phyloP scores from a whole-genome alignment of 2,329 filamentous ascomycete genomes.

The Rhynchosporium graminicola region DNA sequence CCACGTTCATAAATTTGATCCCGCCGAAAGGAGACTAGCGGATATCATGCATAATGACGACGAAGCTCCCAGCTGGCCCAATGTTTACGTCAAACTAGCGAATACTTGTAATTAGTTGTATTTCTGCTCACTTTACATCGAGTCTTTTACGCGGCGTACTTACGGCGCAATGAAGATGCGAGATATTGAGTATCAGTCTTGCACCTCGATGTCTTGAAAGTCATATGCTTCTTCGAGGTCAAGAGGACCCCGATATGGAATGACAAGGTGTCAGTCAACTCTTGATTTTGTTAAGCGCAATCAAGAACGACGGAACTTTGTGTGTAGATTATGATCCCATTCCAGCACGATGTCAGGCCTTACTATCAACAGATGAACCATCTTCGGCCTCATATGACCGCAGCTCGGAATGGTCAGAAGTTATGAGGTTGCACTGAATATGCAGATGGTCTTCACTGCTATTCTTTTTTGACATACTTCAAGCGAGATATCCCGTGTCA shows the following conservation, averaged over 20 bases:
- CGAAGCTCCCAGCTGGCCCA: background rate
- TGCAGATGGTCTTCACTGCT: too few species aligned
- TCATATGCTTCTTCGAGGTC: background rate
- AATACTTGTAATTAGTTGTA: background rate
- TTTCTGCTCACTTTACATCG: background rate
- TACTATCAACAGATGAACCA: too few species aligned
- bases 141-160: background rate
- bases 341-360: too few species aligned
- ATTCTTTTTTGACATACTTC: too few species aligned
- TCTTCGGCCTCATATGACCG: too few species aligned
- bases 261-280: too few species aligned
- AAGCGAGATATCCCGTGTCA: too few species aligned
- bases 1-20: constrained; percentile 15
- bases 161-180: background rate
- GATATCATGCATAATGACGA: constrained; percentile 5
- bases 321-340: too few species aligned
- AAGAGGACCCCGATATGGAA: background rate
- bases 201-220: background rate
- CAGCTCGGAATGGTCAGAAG: too few species aligned
- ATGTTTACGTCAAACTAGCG: background rate
- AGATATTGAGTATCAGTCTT: background rate
- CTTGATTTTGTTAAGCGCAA: background rate
- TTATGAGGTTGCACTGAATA: too few species aligned
- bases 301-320: background rate
- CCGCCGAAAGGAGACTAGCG: background rate